Conservation (phyloP, 225 moss, liverwort and hornwort genomes). For the Takakia lepidozioides region DNA sequence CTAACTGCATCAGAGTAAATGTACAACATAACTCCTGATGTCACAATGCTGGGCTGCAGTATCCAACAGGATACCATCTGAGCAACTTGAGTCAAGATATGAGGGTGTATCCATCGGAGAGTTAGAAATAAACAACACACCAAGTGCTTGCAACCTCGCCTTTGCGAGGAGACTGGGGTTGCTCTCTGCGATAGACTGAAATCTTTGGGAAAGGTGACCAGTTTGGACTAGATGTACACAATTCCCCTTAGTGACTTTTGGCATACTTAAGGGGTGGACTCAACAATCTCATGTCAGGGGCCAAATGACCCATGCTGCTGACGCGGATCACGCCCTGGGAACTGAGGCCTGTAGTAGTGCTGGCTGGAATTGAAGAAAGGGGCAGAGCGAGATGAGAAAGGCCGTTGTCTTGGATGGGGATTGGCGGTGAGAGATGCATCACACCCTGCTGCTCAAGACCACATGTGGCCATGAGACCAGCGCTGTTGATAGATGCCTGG, state of each 20-base stretch:
- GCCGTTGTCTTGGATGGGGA: slow-evolving; percentile 32
- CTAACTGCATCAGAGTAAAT: slow-evolving; percentile 10
- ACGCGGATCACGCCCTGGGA: slow-evolving; percentile 29
- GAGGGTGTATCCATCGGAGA: slow-evolving; percentile 8
- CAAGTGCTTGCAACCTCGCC: not conserved
- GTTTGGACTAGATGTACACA: slow-evolving; percentile 13
- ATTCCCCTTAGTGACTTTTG: slow-evolving; percentile 50
- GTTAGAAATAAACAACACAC: slow-evolving; percentile 7
- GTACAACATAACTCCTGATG: slow-evolving; percentile 7
- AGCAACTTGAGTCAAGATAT: slow-evolving; percentile 21
- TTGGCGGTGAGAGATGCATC: slow-evolving; percentile 38
- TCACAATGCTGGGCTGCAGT: slow-evolving; percentile 49
- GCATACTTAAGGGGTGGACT: slow-evolving; percentile 49
- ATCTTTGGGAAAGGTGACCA: not conserved
- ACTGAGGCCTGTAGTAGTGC: slow-evolving; percentile 22
- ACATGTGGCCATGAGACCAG: slow-evolving; percentile 43
- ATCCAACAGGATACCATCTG: slow-evolving; percentile 34
- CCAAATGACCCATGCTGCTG: slow-evolving; percentile 49
- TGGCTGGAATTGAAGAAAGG: slow-evolving; percentile 39
- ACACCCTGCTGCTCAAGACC: slow-evolving; percentile 21
- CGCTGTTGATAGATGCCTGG: slow-evolving; percentile 17
- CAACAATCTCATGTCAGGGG: slow-evolving; percentile 44
- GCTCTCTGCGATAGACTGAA: slow-evolving; percentile 1
- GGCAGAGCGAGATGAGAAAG: slow-evolving; percentile 40
- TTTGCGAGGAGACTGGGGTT: slow-evolving; percentile 4